A percentile compares a stretch with the other conserved stretches of the same genome.
These are phyloP conservation scores for Polygonum aviculare DNA, from an alignment of 148 eudicot species.

Conservation along the genomic window DNA sequence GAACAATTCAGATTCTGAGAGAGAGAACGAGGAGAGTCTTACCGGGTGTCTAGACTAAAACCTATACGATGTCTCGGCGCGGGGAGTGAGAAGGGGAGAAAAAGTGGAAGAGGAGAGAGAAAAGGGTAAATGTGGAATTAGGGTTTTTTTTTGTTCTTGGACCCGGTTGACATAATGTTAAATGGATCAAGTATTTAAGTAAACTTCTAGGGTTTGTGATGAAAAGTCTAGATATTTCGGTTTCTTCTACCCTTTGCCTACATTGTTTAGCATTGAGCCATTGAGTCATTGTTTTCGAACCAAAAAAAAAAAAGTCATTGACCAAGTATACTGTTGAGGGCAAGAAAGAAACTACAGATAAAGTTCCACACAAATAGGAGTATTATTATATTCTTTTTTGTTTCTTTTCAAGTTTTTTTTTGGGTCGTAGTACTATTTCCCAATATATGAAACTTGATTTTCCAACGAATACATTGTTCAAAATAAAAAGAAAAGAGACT, in stretches of 20 bases:
- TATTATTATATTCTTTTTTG: no score
- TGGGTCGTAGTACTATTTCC: no score
- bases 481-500: no score
- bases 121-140: neutral
- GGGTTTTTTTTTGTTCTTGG: neutral
- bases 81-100: neutral
- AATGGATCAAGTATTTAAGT: neutral
- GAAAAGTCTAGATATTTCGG: neutral
- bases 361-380: no score
- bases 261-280: neutral
- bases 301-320: no score
- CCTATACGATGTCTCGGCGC: conserved; percentile 4
- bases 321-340: no score
- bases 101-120: conserved; percentile 8
- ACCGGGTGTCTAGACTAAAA: conserved; percentile 6
- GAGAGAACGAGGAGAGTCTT: neutral
- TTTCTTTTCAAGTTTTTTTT: no score
- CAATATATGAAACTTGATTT: no score
- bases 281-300: no score
- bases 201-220: neutral
- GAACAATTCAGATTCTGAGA: neutral
- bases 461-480: no score
- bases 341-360: no score
- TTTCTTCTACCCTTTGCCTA: neutral
- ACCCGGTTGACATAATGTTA: neutral